phyloP scores from a whole-genome alignment of 306 rosid genomes.

The Amphicarpaea edgeworthii region DNA sequence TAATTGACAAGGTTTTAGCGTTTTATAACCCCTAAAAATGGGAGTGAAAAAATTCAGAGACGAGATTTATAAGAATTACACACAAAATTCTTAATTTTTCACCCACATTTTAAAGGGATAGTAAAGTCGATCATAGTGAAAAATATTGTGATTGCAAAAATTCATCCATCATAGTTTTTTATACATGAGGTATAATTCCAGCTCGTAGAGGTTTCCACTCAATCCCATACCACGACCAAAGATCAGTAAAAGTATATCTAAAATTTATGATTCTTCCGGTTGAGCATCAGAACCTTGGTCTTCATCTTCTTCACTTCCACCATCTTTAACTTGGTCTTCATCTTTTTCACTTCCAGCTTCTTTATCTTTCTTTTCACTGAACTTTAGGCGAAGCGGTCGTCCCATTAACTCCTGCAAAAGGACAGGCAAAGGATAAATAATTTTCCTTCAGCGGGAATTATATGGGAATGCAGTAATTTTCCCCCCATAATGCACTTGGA shows the following conservation, averaged over 20 bases:
- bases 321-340: slow-evolving; percentile 52
- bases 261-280: slow-evolving; percentile 47
- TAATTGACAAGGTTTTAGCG: slow-evolving; percentile 2
- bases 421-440: not conserved
- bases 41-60: not conserved
- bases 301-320: slow-evolving; percentile 60
- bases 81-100: slow-evolving; percentile 1
- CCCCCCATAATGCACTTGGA: not conserved
- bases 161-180: slow-evolving; percentile 39
- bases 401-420: slow-evolving; percentile 80
- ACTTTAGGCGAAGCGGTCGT: slow-evolving; percentile 72
- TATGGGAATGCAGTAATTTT: not conserved
- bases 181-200: slow-evolving; percentile 49
- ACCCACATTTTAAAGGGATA: slow-evolving; percentile 28
- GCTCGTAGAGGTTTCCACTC: slow-evolving; percentile 41
- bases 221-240: slow-evolving; percentile 41
- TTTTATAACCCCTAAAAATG: not conserved
- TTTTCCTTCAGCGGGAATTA: slow-evolving; percentile 32
- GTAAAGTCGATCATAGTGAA: slow-evolving; percentile 21
- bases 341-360: slow-evolving; percentile 58
- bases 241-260: slow-evolving; percentile 35
- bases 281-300: slow-evolving; percentile 37
- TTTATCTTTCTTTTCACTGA: slow-evolving; percentile 63
- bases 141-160: slow-evolving; percentile 43
- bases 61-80: not conserved